Evolutionary conservation across 2,329 filamentous ascomycete species (phyloP), one percentile per base, ranked within the genome.

Genomic region (Diatrype stigma): DNA sequence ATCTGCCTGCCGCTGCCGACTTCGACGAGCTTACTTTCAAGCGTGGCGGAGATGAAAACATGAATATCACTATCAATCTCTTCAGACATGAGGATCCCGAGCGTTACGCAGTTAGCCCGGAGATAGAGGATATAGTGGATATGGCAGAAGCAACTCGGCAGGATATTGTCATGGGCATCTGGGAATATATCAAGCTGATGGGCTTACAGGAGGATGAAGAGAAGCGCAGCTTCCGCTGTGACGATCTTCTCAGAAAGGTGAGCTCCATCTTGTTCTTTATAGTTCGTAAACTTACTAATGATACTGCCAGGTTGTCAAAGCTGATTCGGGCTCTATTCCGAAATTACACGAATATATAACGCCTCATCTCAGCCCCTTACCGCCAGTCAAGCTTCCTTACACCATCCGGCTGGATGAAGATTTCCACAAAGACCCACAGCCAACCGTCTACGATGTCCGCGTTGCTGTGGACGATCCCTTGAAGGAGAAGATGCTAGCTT

Each of bases 1-100:
- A 78, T 48, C 62, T 78, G n/a, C 79, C 85, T 6, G 76, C 84
- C 30, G 83, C 84, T 30, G 81, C 84, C 42, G 90, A 95, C 63
- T 96, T 97, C 63, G 94, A 96, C 71, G 87, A 89, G 65, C 75
- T 99, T 42, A 87, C 91, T 42, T 97, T 99, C 67, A 90, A 95
- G 74, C 84, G 94, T 49, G 90, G 87, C 61, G 87, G 90, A 32
- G 94, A 99, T 66, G 91, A 96, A 68, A 96, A 96, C 61, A 78
- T 89, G 60, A 96, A 96, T 66, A 85, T 96, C 59, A 92, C 85
- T 11, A 87, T 99, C 72, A 96, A 92, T 63, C 79, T 99, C 32
- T 81, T 83, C 56, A 81, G 90, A 14, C 89, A 96, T 63, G 92
- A 97, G 67, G 83, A 84, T 14, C 91, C 90, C 0, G 93, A 97